A percentile compares a stretch with the other conserved stretches of the same genome.
Evolutionary conservation across 495 filamentous ascomycete species (phyloP).

Genomic region (Penicillium simplicissimum): DNA sequence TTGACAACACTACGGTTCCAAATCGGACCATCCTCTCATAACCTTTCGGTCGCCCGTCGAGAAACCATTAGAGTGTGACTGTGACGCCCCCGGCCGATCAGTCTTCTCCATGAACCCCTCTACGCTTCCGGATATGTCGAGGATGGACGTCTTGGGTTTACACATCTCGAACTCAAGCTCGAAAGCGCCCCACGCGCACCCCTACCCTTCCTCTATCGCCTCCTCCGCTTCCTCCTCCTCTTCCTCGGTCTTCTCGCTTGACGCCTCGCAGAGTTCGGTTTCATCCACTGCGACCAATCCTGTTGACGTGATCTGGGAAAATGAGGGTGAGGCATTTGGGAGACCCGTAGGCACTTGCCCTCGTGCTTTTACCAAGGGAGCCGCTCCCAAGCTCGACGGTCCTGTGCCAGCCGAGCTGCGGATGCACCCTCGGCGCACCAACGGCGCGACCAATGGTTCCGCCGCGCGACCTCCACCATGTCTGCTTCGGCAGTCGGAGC

Average conservation of each 20-base stretch:
- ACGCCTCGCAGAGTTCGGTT: conserved; percentile 56
- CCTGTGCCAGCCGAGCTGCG: conserved; percentile 67
- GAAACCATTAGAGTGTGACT: conserved; percentile 1
- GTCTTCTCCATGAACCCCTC: conserved; percentile 28
- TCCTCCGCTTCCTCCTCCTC: conserved; percentile 73
- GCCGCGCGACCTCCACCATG: conserved; percentile 72
- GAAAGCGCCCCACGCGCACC: conserved; percentile 47
- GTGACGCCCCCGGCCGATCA: background rate
- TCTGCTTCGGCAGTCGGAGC: conserved; percentile 85
- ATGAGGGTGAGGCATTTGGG: conserved; percentile 39
- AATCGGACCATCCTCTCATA: conserved; percentile 32
- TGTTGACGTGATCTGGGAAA: conserved; percentile 52
- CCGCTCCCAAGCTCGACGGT: conserved; percentile 38
- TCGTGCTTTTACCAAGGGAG: conserved; percentile 34
- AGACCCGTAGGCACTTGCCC: conserved; percentile 26
- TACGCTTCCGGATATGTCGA: conserved; percentile 45
- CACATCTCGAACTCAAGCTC: conserved; percentile 44
- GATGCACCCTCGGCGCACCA: conserved; percentile 79
- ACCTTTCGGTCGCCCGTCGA: conserved; percentile 18
- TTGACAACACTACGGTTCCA: conserved; percentile 42
- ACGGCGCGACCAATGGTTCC: conserved; percentile 43
- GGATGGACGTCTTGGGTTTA: conserved; percentile 52
- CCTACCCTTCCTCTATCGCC: conserved; percentile 68
- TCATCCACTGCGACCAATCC: conserved; percentile 48
- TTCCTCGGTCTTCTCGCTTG: conserved; percentile 81